Base-by-base conservation (phyloP, 176 grass and related monocot genomes). In the Thalia dealbata region DNA sequence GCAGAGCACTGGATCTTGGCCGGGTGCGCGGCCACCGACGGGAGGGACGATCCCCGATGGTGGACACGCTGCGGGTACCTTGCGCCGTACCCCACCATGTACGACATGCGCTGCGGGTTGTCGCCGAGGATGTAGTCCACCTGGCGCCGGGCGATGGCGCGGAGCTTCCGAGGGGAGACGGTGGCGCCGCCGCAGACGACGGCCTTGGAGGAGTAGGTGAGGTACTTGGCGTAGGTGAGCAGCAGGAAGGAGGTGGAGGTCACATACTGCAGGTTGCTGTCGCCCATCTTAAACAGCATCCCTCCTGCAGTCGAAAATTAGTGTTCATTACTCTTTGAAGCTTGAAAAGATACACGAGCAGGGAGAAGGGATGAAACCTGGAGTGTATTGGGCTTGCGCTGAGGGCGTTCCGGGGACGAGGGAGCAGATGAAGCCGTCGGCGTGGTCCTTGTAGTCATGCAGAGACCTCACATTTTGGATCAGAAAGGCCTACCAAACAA, bases 231-330 rank as follows among this genome's bases (percentile, higher is more conserved):
- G 80, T 97, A 97, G 70, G 93, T 86, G 66, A 97, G 82, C 13
- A 97, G 78, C 19, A 97, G 73, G 84, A 97, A 97, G 15, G 93
- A 81, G 73, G 89, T 88, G 50, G 93, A 97, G 14, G 93, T 97
- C 25, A 97, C 93, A 76, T 97, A 97, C 71, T 97, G 93, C 89
- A 88, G 84, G 84, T 97, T 97, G 79, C 87, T 90, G 70, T 97
- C 93, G 44, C 85, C 84, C 85, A 97, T 86, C 80, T 86, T 84
- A 76, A 81, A 97, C 15, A 92, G 76, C 18, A 97, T 77, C 2
- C 93, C 93, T 3, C 87, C 89, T 86, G 56, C 46, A 3, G 0
- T 73, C 9, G 26, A 68, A 38, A 54, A 52, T 64, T 21, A 25
- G 14, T 28, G 2, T 24, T 59, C 14, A 44, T 38, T 45, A 50